phyloP scores from a whole-genome alignment of 148 eudicot genomes.

The Spergularia marina region DNA sequence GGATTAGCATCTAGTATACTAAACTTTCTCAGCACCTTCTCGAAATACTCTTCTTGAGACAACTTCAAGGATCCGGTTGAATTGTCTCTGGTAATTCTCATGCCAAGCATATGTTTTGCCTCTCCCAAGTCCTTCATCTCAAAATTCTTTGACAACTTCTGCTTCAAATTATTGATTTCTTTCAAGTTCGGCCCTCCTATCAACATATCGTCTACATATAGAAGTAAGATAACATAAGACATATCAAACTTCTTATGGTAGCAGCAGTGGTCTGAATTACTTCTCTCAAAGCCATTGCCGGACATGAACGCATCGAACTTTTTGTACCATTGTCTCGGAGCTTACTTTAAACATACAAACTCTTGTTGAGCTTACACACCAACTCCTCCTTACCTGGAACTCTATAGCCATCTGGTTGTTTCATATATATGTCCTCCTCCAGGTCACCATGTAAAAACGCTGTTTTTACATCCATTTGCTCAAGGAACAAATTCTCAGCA shows the following conservation, averaged over 20 bases:
- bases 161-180: slow-evolving; percentile 8
- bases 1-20: slow-evolving; percentile 6
- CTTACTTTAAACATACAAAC: slow-evolving; percentile 9
- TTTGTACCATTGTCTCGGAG: not conserved
- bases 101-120: slow-evolving; percentile 11
- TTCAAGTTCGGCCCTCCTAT: not conserved
- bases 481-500: slow-evolving; percentile 3
- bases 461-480: not conserved
- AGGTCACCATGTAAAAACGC: not conserved
- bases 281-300: not conserved
- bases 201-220: not conserved
- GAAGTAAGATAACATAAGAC: slow-evolving; percentile 5
- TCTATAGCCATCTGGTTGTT: not conserved
- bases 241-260: not conserved
- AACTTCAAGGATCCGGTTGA: not conserved
- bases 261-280: not conserved
- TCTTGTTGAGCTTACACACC: slow-evolving; percentile 4
- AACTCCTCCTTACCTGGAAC: not conserved
- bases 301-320: slow-evolving; percentile 6
- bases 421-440: slow-evolving; percentile 8
- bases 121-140: slow-evolving; percentile 20
- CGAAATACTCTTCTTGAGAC: slow-evolving; percentile 16
- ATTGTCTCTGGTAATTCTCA: slow-evolving; percentile 18
- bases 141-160: not conserved
- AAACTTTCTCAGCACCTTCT: not conserved